phyloP scores from a whole-genome alignment of 768 basidiomycete species.

The Fomitopsis pulvina region DNA sequence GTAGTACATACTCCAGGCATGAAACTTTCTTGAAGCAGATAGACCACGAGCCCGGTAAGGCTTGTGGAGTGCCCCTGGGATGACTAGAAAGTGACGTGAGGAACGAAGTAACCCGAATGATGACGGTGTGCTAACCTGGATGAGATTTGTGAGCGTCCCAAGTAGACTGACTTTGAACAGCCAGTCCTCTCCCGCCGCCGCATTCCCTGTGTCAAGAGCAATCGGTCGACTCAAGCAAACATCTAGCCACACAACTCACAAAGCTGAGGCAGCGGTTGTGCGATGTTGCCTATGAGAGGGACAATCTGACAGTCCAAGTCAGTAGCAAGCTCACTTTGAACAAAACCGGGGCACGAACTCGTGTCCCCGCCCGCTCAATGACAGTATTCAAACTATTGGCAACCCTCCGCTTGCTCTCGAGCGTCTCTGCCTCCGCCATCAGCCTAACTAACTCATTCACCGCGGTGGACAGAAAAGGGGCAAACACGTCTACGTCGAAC shows the following conservation, averaged over 20 bases:
- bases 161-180: slow-evolving; percentile 68
- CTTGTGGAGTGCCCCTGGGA: slow-evolving; percentile 36
- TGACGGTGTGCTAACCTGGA: slow-evolving; percentile 41
- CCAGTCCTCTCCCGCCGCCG: slow-evolving; percentile 61
- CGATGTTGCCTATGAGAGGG: slow-evolving; percentile 56
- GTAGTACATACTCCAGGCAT: slow-evolving; percentile 14
- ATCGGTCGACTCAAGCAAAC: neutral
- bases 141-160: slow-evolving; percentile 59
- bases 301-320: slow-evolving; percentile 42
- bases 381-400: slow-evolving; percentile 61
- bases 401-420: slow-evolving; percentile 75
- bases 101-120: neutral
- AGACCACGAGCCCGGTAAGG: slow-evolving; percentile 14
- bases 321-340: neutral
- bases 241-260: slow-evolving; percentile 43
- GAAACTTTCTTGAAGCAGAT: slow-evolving; percentile 21
- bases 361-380: slow-evolving; percentile 42
- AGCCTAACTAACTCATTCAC: slow-evolving; percentile 65
- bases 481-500: slow-evolving; percentile 57
- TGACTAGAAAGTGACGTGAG: slow-evolving; percentile 39
- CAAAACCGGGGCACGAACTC: slow-evolving; percentile 28
- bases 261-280: slow-evolving; percentile 57
- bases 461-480: slow-evolving; percentile 57
- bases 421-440: slow-evolving; percentile 64
- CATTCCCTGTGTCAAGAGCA: slow-evolving; percentile 43